Evolutionary conservation across 148 eudicot species (phyloP).

Genomic region (Vaccinium corymbosum): DNA sequence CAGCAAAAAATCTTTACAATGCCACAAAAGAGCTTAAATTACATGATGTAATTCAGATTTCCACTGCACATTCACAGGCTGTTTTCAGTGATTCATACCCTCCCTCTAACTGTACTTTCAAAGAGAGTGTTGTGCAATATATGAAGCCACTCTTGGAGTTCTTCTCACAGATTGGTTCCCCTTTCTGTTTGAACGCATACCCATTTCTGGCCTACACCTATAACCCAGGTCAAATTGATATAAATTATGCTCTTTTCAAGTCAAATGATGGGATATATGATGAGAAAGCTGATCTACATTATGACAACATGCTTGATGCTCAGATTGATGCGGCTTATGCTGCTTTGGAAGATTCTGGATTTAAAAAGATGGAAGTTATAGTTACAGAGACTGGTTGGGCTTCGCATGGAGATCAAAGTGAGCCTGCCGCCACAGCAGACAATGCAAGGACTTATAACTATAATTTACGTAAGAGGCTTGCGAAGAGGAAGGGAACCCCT

Average conservation of each 20-base stretch:
- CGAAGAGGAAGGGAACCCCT: constrained; percentile 77
- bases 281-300: constrained; percentile 54
- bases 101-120: constrained; percentile 65
- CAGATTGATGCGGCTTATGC: constrained; percentile 82
- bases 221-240: constrained; percentile 55
- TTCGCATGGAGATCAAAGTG: constrained; percentile 68
- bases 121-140: constrained; percentile 39
- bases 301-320: constrained; percentile 86
- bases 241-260: constrained; percentile 71
- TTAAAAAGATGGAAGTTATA: constrained; percentile 67
- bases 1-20: constrained; percentile 62
- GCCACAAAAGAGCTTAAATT: constrained; percentile 58
- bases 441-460: constrained; percentile 77
- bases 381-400: constrained; percentile 94
- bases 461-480: constrained; percentile 76
- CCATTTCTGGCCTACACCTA: constrained; percentile 71
- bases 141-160: constrained; percentile 69
- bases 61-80: constrained; percentile 61
- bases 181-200: constrained; percentile 78
- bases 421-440: constrained; percentile 57
- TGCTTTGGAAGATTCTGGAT: constrained; percentile 76
- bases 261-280: constrained; percentile 53
- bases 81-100: constrained; percentile 72
- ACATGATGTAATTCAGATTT: constrained; percentile 44
- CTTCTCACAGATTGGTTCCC: constrained; percentile 55